phyloP scores from a whole-genome alignment of 1,284 basidiomycete species.

The Sanghuangporus weigelae region DNA sequence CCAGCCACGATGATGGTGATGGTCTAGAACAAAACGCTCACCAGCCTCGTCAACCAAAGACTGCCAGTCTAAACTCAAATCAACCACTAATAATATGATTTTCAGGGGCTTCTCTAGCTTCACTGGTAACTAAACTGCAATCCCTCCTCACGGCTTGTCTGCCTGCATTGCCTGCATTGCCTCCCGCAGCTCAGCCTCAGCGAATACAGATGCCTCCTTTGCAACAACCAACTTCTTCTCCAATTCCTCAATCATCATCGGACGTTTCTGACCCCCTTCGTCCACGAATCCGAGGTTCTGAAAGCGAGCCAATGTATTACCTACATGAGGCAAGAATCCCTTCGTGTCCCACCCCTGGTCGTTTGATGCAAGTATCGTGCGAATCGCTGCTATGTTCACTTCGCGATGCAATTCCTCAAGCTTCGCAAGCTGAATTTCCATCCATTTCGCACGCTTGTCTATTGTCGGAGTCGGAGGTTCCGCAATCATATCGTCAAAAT shows the following conservation, averaged over 20 bases:
- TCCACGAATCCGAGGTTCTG: conserved; percentile 54
- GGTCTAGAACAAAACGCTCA: not conserved
- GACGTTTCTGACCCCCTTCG: conserved; percentile 39
- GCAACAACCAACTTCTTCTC: conserved; percentile 66
- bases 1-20: not conserved
- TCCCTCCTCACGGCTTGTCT: conserved; percentile 39
- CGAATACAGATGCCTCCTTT: conserved; percentile 62
- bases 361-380: conserved; percentile 74
- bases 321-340: conserved; percentile 56
- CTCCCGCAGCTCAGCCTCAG: conserved; percentile 68
- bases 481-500: conserved; percentile 54
- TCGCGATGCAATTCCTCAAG: conserved; percentile 80
- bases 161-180: conserved; percentile 61
- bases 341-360: conserved; percentile 78
- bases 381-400: conserved; percentile 79
- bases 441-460: conserved; percentile 81
- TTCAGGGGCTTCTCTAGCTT: not conserved
- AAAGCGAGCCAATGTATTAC: conserved; percentile 61
- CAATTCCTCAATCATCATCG: conserved; percentile 67
- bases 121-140: not conserved
- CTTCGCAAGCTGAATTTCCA: conserved; percentile 82
- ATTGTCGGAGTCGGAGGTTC: conserved; percentile 78
- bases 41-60: not conserved
- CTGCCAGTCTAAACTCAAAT: not conserved
- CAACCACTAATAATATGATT: not conserved